Evolutionary conservation across 192 early-diverging fungal genomes (phyloP).

Genomic region (Funneliformis geosporum): DNA sequence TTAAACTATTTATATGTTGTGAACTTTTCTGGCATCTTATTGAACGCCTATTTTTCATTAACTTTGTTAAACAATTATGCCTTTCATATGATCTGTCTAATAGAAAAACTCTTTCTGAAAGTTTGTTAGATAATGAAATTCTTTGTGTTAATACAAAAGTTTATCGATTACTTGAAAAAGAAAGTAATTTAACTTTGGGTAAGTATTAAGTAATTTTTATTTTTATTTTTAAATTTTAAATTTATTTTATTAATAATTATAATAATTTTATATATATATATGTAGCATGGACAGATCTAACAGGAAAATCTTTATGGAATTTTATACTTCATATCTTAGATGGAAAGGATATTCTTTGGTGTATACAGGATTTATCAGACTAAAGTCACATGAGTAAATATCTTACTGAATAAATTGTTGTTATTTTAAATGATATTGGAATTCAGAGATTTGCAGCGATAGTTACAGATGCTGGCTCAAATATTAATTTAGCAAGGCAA

Average conservation of each 20-base stretch:
- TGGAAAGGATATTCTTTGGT: not conserved
- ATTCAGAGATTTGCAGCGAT: not conserved
- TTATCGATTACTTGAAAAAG: not conserved
- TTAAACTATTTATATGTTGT: not conserved
- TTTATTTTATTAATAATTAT: not conserved
- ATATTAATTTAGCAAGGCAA: not conserved
- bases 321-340: constrained; percentile 11
- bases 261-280: not conserved
- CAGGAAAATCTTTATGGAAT: not conserved
- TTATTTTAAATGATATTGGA: not conserved
- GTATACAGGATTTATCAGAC: not conserved
- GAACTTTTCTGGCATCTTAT: not conserved
- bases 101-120: not conserved
- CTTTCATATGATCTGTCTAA: not conserved
- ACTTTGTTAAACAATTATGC: not conserved
- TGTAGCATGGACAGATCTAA: not conserved
- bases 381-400: not conserved
- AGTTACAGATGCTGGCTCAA: not conserved
- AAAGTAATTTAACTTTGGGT: not conserved
- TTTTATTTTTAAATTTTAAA: not conserved
- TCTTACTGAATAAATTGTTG: not conserved
- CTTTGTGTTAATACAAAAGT: not conserved
- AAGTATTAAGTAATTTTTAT: not conserved
- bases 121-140: not conserved
- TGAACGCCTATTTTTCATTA: not conserved